These are phyloP conservation scores for Colletotrichum sidae DNA, from an alignment of 2,329 filamentous ascomycete species.

Conservation along the genomic window DNA sequence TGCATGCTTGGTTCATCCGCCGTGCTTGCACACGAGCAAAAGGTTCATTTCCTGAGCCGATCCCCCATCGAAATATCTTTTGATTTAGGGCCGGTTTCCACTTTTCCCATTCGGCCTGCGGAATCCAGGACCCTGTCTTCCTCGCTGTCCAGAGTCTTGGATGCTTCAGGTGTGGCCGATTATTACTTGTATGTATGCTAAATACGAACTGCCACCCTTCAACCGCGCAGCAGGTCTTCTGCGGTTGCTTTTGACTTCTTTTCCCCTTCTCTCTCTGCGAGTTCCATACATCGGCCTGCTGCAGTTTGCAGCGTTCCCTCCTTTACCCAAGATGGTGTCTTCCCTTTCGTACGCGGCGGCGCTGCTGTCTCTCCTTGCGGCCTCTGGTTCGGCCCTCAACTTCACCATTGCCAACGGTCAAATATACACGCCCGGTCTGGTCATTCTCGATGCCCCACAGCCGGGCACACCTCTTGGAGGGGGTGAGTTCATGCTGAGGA, in stretches of 20 bases:
- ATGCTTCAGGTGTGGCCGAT: slow-evolving; percentile 31
- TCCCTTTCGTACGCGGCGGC: slow-evolving; percentile 29
- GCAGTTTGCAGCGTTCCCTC: slow-evolving; percentile 3
- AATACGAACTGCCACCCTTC: slow-evolving; percentile 14
- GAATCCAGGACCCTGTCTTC: slow-evolving; percentile 23
- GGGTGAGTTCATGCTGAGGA: slow-evolving; percentile 55
- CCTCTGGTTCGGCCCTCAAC: slow-evolving; percentile 46
- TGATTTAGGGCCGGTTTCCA: slow-evolving; percentile 31
- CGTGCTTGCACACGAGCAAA: not conserved
- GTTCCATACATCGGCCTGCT: slow-evolving; percentile 17
- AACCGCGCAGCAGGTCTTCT: slow-evolving; percentile 19
- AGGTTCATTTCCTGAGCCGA: slow-evolving; percentile 33
- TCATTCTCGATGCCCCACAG: slow-evolving; percentile 74
- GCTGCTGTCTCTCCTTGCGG: slow-evolving; percentile 45
- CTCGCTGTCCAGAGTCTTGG: slow-evolving; percentile 14
- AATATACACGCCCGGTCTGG: slow-evolving; percentile 76
- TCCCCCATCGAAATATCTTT: slow-evolving; percentile 19
- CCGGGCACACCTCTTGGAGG: slow-evolving; percentile 73
- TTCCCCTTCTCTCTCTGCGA: not conserved
- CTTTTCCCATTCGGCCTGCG: slow-evolving; percentile 22
- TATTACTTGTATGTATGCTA: not conserved
- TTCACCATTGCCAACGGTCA: slow-evolving; percentile 74
- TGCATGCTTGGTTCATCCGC: not conserved
- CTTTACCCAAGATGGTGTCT: slow-evolving; percentile 22
- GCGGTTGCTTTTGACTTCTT: slow-evolving; percentile 13